Evolutionary conservation across 768 basidiomycete species (phyloP), one percentile per base, ranked within the genome.

Genomic region (Asterophora parasitica): DNA sequence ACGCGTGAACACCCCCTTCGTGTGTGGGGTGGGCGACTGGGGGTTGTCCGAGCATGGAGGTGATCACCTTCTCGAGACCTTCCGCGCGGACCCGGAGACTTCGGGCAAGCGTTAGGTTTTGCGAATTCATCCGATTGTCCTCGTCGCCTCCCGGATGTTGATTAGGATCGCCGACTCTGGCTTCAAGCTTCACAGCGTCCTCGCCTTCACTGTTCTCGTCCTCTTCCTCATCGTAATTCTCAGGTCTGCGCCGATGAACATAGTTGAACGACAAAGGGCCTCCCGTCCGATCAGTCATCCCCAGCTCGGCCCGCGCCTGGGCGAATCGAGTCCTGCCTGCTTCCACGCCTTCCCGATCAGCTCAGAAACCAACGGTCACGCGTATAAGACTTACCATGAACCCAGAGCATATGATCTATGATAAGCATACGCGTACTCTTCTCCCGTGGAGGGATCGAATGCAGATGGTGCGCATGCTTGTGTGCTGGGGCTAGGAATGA

Each of bases 381-480:
- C 39, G 23, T 33, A 17, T n/a, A 20, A 32, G 35, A 37, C 66
- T 5, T 40, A 75, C 76, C 76, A 64, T 92, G 90, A 6, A 84
- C 85, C 87, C 86, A 92, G 41, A 91, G 70, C 75, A 90, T 81
- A 65, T 92, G 86, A 65, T 92, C 90, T 47, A 92, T 81, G 57
- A 92, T 92, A 48, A 92, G 73, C 8, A 88, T 92, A 27, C 88
- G 73, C 7, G 89, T 91, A n/a, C 85, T 87, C 71, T 92, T 92
- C 65, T 92, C 89, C 32, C 87, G 70, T 2, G 88, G 90, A 2
- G 89, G 89, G 27, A 92, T 91, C 2, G 86, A 82, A 61, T 92
- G 89, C 1, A 92, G 67, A 61, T 92, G 88, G 62, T 92, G 90
- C 0, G 89, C 89, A 72, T 91, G 88, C 55, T 85, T 88, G 65